phyloP scores from a whole-genome alignment of 441 rosid genomes.

The Pelargonium myrrhifolium region DNA sequence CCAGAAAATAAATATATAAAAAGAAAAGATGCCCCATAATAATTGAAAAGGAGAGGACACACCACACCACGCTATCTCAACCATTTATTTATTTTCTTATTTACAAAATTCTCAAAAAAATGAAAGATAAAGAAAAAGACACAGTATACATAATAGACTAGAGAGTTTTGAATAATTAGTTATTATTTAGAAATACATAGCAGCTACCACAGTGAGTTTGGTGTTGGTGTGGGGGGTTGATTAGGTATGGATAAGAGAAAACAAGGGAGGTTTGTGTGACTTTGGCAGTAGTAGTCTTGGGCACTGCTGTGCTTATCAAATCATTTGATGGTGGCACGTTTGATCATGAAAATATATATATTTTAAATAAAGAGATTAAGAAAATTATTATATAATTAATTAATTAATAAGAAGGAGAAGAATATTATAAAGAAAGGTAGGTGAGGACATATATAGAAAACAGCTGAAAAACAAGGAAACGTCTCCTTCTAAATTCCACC shows the following conservation, averaged over 20 bases:
- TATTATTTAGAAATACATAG: too few species aligned
- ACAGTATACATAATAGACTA: too few species aligned
- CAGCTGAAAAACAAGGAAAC: conserved; percentile 32
- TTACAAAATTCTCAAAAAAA: too few species aligned
- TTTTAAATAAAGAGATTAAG: not conserved
- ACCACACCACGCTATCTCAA: not conserved
- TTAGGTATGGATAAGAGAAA: conserved; percentile 3
- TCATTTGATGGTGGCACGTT: conserved; percentile 29
- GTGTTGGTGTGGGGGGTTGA: not conserved
- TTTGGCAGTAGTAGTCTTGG: conserved; percentile 5
- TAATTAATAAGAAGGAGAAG: not conserved
- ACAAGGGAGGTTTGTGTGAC: not conserved
- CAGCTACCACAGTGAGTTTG: too few species aligned
- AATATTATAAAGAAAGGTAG: not conserved
- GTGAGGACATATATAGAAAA: not conserved
- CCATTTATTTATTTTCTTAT: not conserved
- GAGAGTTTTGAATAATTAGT: too few species aligned
- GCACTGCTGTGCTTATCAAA: conserved; percentile 12
- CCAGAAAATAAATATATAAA: not conserved
- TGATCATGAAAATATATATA: conserved; percentile 14
- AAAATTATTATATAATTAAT: not conserved
- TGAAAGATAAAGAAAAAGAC: too few species aligned
- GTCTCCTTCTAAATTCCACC: conserved; percentile 22
- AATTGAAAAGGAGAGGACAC: conserved; percentile 1
- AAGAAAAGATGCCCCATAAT: conserved; percentile 1